Percentiles rank a stretch among this genome's conserved stretches.
These are phyloP conservation scores for Aspergillus sp. DNA, from an alignment of 2,329 filamentous ascomycete genomes.

Conservation along the genomic window DNA sequence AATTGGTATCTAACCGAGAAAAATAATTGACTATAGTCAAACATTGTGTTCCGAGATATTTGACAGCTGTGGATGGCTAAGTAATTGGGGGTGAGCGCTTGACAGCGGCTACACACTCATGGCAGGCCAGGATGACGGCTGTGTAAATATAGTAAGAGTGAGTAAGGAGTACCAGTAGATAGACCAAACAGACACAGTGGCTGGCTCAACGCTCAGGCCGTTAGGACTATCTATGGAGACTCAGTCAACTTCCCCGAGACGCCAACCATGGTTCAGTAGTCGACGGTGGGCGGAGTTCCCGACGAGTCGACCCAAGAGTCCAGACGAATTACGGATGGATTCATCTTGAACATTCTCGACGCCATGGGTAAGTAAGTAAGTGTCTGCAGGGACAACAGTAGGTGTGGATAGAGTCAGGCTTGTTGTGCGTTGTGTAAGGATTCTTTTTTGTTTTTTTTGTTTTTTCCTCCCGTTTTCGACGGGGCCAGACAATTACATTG, in stretches of 20 bases:
- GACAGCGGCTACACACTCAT: neutral
- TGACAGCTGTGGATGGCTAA: too few species aligned
- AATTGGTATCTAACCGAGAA: neutral
- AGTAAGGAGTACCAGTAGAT: too few species aligned
- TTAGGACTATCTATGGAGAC: neutral
- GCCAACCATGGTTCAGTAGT: neutral
- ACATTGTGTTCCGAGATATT: too few species aligned
- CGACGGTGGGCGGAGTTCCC: neutral
- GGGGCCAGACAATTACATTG: neutral
- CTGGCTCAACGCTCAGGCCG: constrained; percentile 5
- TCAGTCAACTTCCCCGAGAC: neutral
- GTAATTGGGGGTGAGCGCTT: neutral
- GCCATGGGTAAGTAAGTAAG: neutral
- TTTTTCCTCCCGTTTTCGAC: too few species aligned
- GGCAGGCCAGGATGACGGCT: neutral
- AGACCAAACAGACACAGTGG: too few species aligned
- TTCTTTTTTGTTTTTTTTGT: too few species aligned
- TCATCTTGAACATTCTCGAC: neutral
- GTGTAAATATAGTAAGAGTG: neutral
- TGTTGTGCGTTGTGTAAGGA: too few species aligned
- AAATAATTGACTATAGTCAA: neutral
- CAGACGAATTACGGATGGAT: neutral
- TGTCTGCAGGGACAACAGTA: constrained; percentile 4
- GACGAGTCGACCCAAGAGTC: neutral
- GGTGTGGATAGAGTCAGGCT: neutral